A percentile compares a stretch with the other conserved stretches of the same genome.
These are phyloP conservation scores for Citrus unshiu DNA, from an alignment of 345 rosid genomes.

Conservation along the genomic window DNA sequence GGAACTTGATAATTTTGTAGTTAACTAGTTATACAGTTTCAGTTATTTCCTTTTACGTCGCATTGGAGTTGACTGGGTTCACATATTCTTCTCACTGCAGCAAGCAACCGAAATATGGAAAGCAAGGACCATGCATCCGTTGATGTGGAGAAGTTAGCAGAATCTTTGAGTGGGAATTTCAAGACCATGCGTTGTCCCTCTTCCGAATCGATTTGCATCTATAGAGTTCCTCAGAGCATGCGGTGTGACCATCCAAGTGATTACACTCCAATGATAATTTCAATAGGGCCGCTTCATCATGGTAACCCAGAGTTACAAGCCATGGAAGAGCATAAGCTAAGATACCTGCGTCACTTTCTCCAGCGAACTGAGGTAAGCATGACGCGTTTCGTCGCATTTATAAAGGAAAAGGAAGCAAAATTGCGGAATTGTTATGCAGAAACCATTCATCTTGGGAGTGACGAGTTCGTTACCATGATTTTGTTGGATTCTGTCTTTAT, in stretches of 20 bases:
- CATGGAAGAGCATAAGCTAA: conserved; percentile 2
- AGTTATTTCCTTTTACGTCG: no score
- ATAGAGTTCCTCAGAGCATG: not conserved
- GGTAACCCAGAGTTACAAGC: no score
- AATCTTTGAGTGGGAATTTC: no score
- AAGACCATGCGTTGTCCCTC: no score
- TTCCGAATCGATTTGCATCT: not conserved
- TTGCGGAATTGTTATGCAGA: conserved; percentile 6
- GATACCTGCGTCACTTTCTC: conserved; percentile 16
- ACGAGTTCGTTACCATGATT: conserved; percentile 16
- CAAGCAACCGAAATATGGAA: no score
- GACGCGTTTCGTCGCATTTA: not conserved
- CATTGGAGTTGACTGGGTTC: no score
- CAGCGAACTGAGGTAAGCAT: not conserved
- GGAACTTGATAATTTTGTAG: no score
- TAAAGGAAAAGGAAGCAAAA: not conserved
- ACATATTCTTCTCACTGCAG: no score
- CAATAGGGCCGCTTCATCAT: not conserved
- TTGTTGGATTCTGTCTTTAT: conserved; percentile 15
- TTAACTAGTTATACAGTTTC: no score
- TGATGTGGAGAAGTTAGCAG: not conserved
- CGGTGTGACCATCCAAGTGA: not conserved
- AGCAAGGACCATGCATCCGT: no score
- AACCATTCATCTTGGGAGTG: not conserved
- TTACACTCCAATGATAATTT: not conserved